Conservation (phyloP, 2,329 filamentous ascomycete species). For the Penicillium sp. region DNA sequence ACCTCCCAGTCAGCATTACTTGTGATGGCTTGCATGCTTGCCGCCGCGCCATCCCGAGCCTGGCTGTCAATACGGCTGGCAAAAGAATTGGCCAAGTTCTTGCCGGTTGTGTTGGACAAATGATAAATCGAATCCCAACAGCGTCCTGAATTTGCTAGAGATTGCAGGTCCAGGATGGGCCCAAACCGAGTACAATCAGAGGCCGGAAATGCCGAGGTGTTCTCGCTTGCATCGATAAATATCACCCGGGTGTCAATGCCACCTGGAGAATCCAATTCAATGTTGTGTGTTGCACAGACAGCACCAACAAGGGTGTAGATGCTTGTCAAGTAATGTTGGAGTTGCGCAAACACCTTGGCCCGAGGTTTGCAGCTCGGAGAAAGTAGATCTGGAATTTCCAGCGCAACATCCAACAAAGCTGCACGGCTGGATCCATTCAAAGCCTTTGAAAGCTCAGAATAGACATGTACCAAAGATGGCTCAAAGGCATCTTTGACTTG, state of each 20-base stretch:
- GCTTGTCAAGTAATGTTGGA: constrained; percentile 71
- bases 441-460: constrained; percentile 49
- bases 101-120: constrained; percentile 29
- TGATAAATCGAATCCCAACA: constrained; percentile 36
- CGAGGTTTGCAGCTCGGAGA: constrained; percentile 52
- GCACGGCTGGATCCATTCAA: constrained; percentile 32
- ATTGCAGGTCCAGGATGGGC: constrained; percentile 51
- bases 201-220: constrained; percentile 25
- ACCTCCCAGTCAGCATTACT: constrained; percentile 24
- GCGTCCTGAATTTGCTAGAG: constrained; percentile 45
- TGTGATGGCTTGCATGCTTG: constrained; percentile 23
- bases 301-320: constrained; percentile 76
- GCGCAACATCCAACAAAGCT: constrained; percentile 56
- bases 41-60: constrained; percentile 19
- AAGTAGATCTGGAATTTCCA: constrained; percentile 63
- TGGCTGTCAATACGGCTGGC: constrained; percentile 36
- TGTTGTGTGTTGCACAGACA: constrained; percentile 63
- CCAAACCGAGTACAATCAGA: constrained; percentile 37
- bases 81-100: constrained; percentile 32
- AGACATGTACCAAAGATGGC: constrained; percentile 55
- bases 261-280: constrained; percentile 64
- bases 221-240: constrained; percentile 58
- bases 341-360: constrained; percentile 62
- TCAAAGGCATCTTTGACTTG: constrained; percentile 61
- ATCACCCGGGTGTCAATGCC: constrained; percentile 76